Conservation (phyloP, 306 rosid genomes). For the Ochetophila trinervis region DNA sequence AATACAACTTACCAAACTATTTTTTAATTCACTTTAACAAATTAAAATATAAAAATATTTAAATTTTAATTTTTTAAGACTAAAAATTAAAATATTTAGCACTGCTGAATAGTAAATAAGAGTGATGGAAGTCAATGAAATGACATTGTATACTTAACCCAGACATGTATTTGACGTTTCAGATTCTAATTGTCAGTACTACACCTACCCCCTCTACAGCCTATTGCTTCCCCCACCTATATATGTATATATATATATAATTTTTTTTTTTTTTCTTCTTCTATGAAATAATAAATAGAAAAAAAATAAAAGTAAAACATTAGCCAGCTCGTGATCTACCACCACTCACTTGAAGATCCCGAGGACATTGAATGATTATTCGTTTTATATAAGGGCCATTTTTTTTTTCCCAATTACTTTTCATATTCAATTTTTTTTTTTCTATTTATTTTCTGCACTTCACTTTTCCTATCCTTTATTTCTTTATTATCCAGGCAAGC, state of each 20-base stretch:
- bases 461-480: too few species aligned
- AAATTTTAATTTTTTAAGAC: too few species aligned
- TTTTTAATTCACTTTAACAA: too few species aligned
- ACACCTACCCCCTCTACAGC: slow-evolving; percentile 13
- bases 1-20: too few species aligned
- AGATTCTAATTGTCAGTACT: slow-evolving; percentile 82
- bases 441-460: not conserved
- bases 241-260: not conserved
- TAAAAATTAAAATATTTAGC: too few species aligned
- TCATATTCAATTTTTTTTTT: not conserved
- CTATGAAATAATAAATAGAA: not conserved
- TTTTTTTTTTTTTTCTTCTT: too few species aligned
- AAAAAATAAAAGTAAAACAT: not conserved
- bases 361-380: slow-evolving; percentile 17
- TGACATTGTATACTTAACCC: slow-evolving; percentile 52
- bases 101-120: too few species aligned
- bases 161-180: slow-evolving; percentile 88
- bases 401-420: not conserved
- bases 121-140: slow-evolving; percentile 32
- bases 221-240: not conserved
- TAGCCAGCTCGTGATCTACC: slow-evolving; percentile 9
- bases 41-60: too few species aligned
- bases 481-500: too few species aligned
- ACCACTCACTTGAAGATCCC: slow-evolving; percentile 22
- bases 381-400: not conserved